Base-by-base conservation (phyloP, 225 moss, liverwort and hornwort genomes). In the Straminergon stramineum region DNA sequence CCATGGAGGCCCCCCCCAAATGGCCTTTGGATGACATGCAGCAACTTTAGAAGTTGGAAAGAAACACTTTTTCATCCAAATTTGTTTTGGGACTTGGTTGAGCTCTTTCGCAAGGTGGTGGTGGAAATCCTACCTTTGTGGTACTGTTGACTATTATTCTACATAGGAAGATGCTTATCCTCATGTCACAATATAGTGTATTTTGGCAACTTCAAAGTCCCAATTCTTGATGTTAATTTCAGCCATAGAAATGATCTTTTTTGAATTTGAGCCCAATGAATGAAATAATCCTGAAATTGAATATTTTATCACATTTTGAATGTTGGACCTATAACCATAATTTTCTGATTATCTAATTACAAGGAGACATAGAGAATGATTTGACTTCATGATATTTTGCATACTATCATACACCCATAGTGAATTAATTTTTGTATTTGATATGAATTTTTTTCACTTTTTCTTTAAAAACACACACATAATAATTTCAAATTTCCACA, bases 301-400 rank as follows among this genome's bases (percentile, higher is more conserved):
- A 17, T n/a, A 56, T 17, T 56, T 57, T 10, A 11, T 58, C 58
- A 17, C 16, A 24, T 56, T 79, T 56, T 37, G 16, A 24, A 37
- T 1, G 0, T 17, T 57, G 9, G 2, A n/a, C 4, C 1, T 15
- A 1, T 37, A 37, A 56, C 3, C 15, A 9, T 0, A 56, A 0
- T 57, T n/a, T 57, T 2, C 23, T 35, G 15, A n/a, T 57, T n/a
- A 24, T 53, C 2, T 37, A 17, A 56, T 56, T 16, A 4, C 2
- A 79, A 7, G 17, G 17, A 79, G 6, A 26, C 10, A n/a, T 0
- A 0, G 0, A 9, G 0, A 23, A 53, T 23, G 35, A 35, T 35
- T 52, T 34, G 1, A 55, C 2, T 48, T 18, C 6, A 51, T 19
- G 5, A 35, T 13, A 35, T 55, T 35, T 15, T 4, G 10, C 2